Evolutionary conservation across 2,329 filamentous ascomycete species (phyloP).

Genomic region (Cladosporium oxysporum): DNA sequence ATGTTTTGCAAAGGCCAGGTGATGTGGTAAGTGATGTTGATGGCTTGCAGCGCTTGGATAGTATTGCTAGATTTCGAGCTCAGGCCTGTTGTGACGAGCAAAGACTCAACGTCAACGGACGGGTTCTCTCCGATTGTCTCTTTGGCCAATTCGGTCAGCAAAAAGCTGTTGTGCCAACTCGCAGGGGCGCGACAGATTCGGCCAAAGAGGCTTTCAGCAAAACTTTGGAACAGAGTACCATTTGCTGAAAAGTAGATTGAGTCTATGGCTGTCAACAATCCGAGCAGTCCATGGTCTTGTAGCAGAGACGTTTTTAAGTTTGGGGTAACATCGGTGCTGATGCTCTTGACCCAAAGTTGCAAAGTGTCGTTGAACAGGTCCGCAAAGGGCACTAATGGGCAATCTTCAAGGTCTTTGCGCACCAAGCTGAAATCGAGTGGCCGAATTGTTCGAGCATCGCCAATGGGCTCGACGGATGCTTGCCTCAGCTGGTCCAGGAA

Average conservation of each 20-base stretch:
- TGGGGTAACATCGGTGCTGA: conserved; percentile 69
- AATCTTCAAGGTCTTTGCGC: conserved; percentile 5
- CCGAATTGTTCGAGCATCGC: conserved; percentile 23
- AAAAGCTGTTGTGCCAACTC: conserved; percentile 79
- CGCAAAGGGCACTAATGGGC: conserved; percentile 59
- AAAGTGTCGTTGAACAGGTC: conserved; percentile 74
- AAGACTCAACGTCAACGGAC: conserved; percentile 45
- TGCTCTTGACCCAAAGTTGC: conserved; percentile 72
- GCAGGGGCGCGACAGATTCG: conserved; percentile 63
- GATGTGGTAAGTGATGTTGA: conserved; percentile 34
- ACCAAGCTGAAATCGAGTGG: conserved; percentile 5
- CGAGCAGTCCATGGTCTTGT: conserved; percentile 66
- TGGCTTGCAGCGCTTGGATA: conserved; percentile 21
- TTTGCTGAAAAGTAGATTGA: conserved; percentile 76
- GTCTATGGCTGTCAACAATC: conserved; percentile 66
- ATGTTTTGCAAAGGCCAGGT: conserved; percentile 70
- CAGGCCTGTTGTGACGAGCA: conserved; percentile 51
- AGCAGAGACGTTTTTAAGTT: conserved; percentile 69
- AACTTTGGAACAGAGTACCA: conserved; percentile 64
- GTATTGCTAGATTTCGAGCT: conserved; percentile 11
- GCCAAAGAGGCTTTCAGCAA: conserved; percentile 71
- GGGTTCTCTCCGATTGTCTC: conserved; percentile 70
- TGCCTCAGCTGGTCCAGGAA: conserved; percentile 74
- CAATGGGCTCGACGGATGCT: conserved; percentile 21
- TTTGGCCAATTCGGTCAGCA: conserved; percentile 75